A percentile compares a stretch with the other conserved stretches of the same genome.
These are phyloP conservation scores for Nemania serpens DNA, from an alignment of 2,329 filamentous ascomycete genomes.

Conservation along the genomic window DNA sequence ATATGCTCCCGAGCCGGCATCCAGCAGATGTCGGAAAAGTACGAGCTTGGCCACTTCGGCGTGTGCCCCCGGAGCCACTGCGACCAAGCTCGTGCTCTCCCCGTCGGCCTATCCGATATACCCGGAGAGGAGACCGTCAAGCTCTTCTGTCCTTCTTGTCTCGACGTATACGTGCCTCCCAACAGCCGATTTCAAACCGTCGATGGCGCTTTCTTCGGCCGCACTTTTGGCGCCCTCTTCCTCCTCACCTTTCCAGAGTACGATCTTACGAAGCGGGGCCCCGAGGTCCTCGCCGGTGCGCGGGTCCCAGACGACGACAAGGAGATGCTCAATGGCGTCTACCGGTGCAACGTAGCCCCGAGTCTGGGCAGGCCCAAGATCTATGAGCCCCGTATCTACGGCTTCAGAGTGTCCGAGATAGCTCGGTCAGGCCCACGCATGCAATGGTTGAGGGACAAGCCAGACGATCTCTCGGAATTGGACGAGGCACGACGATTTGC, in stretches of 20 bases:
- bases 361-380: slow-evolving; percentile 81
- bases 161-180: slow-evolving; percentile 95
- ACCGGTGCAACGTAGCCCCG: slow-evolving; percentile 83
- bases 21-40: slow-evolving; percentile 99
- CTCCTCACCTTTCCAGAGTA: slow-evolving; percentile 98
- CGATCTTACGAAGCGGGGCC: slow-evolving; percentile 76
- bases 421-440: slow-evolving; percentile 90
- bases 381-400: slow-evolving; percentile 95
- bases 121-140: slow-evolving; percentile 98
- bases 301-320: slow-evolving; percentile 51
- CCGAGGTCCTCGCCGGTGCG: slow-evolving; percentile 56
- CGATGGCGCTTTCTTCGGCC: slow-evolving; percentile 96
- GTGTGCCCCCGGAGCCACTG: slow-evolving; percentile 94
- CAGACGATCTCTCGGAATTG: slow-evolving; percentile 76
- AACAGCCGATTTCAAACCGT: slow-evolving; percentile 98
- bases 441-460: slow-evolving; percentile 92
- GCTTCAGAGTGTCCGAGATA: slow-evolving; percentile 90
- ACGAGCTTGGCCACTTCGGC: slow-evolving; percentile 95
- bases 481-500: slow-evolving; percentile 72
- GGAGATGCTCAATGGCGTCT: slow-evolving; percentile 80
- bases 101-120: slow-evolving; percentile 91
- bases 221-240: slow-evolving; percentile 95
- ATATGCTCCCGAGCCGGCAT: slow-evolving; percentile 96
- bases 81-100: slow-evolving; percentile 85
- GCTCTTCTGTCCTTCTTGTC: slow-evolving; percentile 94